Base-by-base conservation (phyloP, 345 rosid species). In the Lagerstroemia speciosa region DNA sequence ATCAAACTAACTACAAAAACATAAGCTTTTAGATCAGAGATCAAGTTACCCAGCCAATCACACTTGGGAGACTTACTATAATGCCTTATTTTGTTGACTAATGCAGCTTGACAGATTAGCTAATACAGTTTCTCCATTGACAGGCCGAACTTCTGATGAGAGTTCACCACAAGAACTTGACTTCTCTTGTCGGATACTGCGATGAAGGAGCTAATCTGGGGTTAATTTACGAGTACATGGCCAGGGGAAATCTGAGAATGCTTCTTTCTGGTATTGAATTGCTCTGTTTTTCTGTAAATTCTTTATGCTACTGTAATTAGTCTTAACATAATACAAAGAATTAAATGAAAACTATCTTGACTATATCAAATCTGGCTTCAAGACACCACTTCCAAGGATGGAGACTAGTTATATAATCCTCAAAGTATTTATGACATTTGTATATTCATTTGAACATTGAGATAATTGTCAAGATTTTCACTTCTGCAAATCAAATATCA, bases 141-240 rank as follows among this genome's bases (percentile, higher is more conserved):
- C 69, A 66, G 33, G 52, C 55, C 8, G 55, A 65, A 38, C 67
- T 65, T 33, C 67, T 65, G 24, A 65, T 36, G 48, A 65, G 50
- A 65, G 48, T 65, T 38, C 69, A 66, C 53, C 69, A 66, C 53
- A 41, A 10, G 34, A 66, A 66, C 53, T 27, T 66, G 29, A 66
- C 53, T 43, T 66, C 69, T 27, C 34, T 66, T 14, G 27, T 66
- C 10, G 52, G 69, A 30, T 66, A 38, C 5, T 38, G 34, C 29
- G 69, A 66, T 16, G 69, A 66, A 22, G 53, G 29, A 27, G 27
- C 12, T 12, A 15, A 65, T 27, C 2, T 34, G 15, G 43, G 67
- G 15, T 24, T 65, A 17, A 24, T 65, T 7, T 66, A 66, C 27
- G 69, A 66, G 55, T 66, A 66, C 32, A 66, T 66, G 69, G 53